Base-by-base conservation (phyloP, 805 yeast species). In the Ogataea salicorniae region DNA sequence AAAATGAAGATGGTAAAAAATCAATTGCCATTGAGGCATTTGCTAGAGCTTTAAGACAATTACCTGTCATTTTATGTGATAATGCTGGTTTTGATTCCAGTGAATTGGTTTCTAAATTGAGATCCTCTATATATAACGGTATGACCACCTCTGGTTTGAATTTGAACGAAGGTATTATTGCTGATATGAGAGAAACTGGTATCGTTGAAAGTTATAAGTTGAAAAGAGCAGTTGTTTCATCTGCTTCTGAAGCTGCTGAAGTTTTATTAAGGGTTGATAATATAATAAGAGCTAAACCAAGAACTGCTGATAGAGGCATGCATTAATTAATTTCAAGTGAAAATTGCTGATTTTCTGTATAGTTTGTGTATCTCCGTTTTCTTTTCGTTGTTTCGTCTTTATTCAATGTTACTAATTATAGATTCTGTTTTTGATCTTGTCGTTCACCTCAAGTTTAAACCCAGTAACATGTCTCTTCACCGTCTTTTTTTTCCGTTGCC, bases 161-260 rank as follows among this genome's bases (percentile, higher is more conserved):
- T 63, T 77, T 94, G 60, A 82, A 87, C 63, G 75, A 75, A 37
- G 99, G 99, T 52, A 73, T 68, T 39, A 83, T 94, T 52, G 95
- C 90, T 14, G 99, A 94, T 66, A 92, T 94, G 95, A 80, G 96
- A 67, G 94, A 90, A 52, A 69, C 84, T 57, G 99, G 98, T 20
- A 80, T 92, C 57, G 90, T 94, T 45, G 99, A 94, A 71, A 83
- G 95, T 54, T 94, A 77, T 70, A 92, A 91, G 70, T 77, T 94
- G 67, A 94, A 94, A 72, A 77, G 80, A 54, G 96, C 97, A 2
- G 99, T 95, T 15, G 97, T 94, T 16, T 80, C 90, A 14, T 84
- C 95, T 41, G 98, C 99, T 5, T 76, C 96, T n/a, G 99, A 94
- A 72, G 99, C 99, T 33, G 95, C 98, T 5, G 98, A 94, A 72